Base-by-base conservation (phyloP, 352 stramenopile species). In the Peronospora destructor region DNA sequence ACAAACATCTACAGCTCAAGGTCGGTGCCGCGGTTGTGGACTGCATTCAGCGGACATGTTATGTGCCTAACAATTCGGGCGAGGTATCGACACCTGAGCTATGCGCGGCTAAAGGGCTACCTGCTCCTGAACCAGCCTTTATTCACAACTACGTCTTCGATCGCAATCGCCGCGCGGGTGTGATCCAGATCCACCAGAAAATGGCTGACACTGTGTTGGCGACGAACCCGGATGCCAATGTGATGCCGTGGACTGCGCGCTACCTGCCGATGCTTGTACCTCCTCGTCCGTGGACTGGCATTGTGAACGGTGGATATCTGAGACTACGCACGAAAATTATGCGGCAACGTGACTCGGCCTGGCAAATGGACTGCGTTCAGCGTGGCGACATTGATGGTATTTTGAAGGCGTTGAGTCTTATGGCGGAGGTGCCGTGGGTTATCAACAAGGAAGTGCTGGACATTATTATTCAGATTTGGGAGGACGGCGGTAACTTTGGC, bases 241-340 rank as follows among this genome's bases (percentile, higher is more conserved):
- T 89, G 8, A 45, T 91, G 36, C 74, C 82, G 10, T 90, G 81
- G 73, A 89, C 76, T 13, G 77, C 85, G 12, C 73, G 92, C 13
- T 95, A 97, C 56, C 73, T 97, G 49, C 95, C 96, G 14, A 99
- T 98, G 96, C 74, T 98, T 34, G 86, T 98, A 8, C 91, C 95
- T 14, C 96, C 96, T 11, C 84, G 78, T 47, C 71, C 79, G 21
- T 99, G 96, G 96, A 80, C 76, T 6, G 70, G 62, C 39, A 66
- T 95, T 6, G 76, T 86, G 41, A 82, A 94, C 46, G 96, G 96
- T 12, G 94, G 92, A 7, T 99, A 98, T 62, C 64, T 96, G 34
- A 90, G 78, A 46, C 70, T 98, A 13, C 82, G 94, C 44, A 90
- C 85, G 16, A 87, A 94, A 53, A 84, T 98, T 45, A 97, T 99